These are phyloP conservation scores for Pueraria montana DNA, from an alignment of 306 rosid genomes.

Conservation along the genomic window DNA sequence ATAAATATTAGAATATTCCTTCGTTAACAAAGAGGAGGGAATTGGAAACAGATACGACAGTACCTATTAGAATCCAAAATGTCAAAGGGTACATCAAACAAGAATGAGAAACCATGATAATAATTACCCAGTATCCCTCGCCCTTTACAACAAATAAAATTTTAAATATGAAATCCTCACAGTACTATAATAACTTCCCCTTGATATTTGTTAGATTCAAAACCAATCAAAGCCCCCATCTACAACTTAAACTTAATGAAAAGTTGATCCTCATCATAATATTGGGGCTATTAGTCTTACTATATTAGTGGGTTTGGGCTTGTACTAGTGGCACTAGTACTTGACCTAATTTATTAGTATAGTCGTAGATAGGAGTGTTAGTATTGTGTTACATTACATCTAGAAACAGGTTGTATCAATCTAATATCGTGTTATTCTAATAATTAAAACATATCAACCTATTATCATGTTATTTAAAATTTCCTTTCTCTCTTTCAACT, in stretches of 20 bases:
- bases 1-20: too few species aligned
- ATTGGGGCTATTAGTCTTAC: background rate
- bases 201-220: background rate
- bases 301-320: background rate
- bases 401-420: too few species aligned
- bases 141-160: background rate
- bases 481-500: background rate
- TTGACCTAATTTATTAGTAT: conserved; percentile 7
- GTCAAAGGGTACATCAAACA: background rate
- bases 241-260: background rate
- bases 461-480: background rate
- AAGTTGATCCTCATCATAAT: background rate
- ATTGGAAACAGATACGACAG: background rate
- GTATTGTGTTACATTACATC: background rate
- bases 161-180: background rate
- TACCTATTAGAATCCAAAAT: background rate
- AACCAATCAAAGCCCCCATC: background rate
- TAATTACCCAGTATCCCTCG: background rate
- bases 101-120: background rate
- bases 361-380: background rate
- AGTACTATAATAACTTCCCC: background rate
- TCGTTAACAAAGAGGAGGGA: background rate
- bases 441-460: too few species aligned
- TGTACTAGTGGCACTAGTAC: background rate
- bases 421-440: too few species aligned